A percentile compares a stretch with the other conserved stretches of the same genome.
Conservation (phyloP, 1,284 basidiomycete species). For the Moniliella sp. region DNA sequence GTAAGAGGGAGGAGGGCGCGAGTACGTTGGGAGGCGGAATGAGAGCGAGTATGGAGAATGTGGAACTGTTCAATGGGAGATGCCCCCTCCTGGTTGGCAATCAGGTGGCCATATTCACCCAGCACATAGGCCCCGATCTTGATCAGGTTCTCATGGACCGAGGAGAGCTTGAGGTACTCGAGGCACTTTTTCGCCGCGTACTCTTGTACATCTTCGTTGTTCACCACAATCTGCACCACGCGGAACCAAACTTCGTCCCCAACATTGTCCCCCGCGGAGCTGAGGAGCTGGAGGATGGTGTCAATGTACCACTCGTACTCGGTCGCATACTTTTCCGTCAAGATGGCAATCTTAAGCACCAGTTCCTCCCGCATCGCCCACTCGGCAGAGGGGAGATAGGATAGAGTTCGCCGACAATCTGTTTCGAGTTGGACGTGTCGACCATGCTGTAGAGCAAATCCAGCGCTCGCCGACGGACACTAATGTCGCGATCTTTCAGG, state of each 20-base stretch:
- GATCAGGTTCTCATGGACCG: conserved; percentile 87
- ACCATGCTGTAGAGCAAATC: conserved; percentile 98
- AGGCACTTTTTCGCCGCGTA: conserved; percentile 89
- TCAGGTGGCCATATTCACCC: conserved; percentile 77
- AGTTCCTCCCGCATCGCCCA: conserved; percentile 89
- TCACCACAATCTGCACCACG: conserved; percentile 90
- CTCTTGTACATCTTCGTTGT: conserved; percentile 70
- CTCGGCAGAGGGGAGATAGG: conserved; percentile 79
- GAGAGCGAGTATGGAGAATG: conserved; percentile 76
- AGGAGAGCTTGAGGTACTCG: conserved; percentile 63
- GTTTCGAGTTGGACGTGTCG: conserved; percentile 76
- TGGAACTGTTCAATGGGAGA: conserved; percentile 88
- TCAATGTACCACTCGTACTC: conserved; percentile 39
- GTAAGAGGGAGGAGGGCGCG: conserved; percentile 83
- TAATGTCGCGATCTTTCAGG: conserved; percentile 87
- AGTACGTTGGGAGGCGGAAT: conserved; percentile 76
- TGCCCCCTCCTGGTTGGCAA: conserved; percentile 79
- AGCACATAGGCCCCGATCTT: conserved; percentile 92
- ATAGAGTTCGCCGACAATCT: conserved; percentile 83
- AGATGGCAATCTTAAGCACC: conserved; percentile 91
- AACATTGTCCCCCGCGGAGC: conserved; percentile 87
- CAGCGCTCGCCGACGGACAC: conserved; percentile 76
- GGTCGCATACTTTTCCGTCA: conserved; percentile 88
- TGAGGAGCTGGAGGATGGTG: conserved; percentile 66
- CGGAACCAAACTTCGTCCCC: conserved; percentile 98